These are phyloP conservation scores for Aspergillus caelatus DNA, from an alignment of 2,329 filamentous ascomycete species.

Conservation along the genomic window DNA sequence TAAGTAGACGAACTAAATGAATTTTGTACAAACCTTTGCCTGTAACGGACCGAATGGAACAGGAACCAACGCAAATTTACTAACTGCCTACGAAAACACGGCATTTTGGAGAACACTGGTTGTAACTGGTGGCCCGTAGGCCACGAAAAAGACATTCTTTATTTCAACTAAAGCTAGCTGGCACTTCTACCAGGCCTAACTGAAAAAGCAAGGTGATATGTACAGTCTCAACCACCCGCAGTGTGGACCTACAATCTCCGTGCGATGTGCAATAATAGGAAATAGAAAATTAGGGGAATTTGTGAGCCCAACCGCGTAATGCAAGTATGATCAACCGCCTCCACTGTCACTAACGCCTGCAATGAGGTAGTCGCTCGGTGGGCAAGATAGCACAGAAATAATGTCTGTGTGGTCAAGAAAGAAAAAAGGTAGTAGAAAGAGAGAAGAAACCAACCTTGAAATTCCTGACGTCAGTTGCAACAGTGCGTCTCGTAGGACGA, in stretches of 20 bases:
- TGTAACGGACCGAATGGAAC: background rate
- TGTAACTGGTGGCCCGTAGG: conserved; percentile 23
- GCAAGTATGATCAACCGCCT: conserved; percentile 13
- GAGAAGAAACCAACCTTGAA: conserved; percentile 40
- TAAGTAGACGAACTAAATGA: background rate
- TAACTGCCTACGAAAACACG: background rate
- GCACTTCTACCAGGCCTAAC: conserved; percentile 20
- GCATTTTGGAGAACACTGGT: background rate
- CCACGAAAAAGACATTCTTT: conserved; percentile 27
- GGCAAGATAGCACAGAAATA: conserved; percentile 5
- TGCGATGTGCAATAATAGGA: background rate
- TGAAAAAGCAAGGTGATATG: conserved; percentile 23
- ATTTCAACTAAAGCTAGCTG: conserved; percentile 29
- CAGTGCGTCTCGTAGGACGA: conserved; percentile 17
- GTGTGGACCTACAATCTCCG: conserved; percentile 9
- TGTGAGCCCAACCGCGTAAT: conserved; percentile 1
- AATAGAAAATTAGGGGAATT: background rate
- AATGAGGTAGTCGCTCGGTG: conserved; percentile 10
- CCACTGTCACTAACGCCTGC: conserved; percentile 10
- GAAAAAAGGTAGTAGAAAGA: conserved; percentile 20
- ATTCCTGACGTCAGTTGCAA: conserved; percentile 24
- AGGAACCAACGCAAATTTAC: background rate
- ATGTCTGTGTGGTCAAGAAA: background rate
- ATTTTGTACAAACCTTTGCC: background rate
- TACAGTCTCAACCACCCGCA: conserved; percentile 23